Evolutionary conservation across 345 rosid species (phyloP), one percentile per base, ranked within the genome.

Genomic region (Rhizophora apiculata): DNA sequence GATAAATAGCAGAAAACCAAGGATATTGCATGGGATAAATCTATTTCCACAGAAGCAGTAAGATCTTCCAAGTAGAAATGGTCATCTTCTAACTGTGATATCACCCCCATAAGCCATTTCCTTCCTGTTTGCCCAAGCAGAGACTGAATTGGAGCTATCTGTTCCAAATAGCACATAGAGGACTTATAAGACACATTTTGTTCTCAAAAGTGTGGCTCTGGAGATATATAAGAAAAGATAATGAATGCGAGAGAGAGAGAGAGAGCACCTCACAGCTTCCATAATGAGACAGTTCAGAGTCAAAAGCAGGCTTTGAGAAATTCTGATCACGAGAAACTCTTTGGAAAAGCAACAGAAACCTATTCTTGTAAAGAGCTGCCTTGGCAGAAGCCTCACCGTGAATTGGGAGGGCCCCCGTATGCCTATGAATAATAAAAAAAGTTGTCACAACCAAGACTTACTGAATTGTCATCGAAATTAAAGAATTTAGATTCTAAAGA

Each of bases 101-200:
- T 92, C 67, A 95, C 79, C 13, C 98, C 98, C 98, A 95, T 95
- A 52, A 92, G 90, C 97, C 97, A 95, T 79, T 79, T 89, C 83
- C 82, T 86, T 76, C 96, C 96, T 1, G 79, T 81, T 79, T 82
- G 86, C 64, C 91, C 87, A 27, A 90, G 75, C 51, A 92, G 82
- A 76, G 97, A 88, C 80, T 90, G 97, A 57, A 92, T 87, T 4
- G 97, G 76, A 66, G 90, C 87, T 78, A 95, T 81, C 99, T 95
- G 86, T 63, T 55, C 27, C 64, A 73, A 24, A 61, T 8, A 70
- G 34, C 26, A 61, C 57, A 32, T 16, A 18, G 20, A 51, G 6
- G 27, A 8, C 22, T 8, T 19, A 13, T n/a, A 21, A 55, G 27
- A 10, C 11, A 55, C 11, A 22, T 21, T 48, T 15, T 22, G 62